phyloP scores from a whole-genome alignment of 139 green algal genomes.

The Tetraselmis striata region DNA sequence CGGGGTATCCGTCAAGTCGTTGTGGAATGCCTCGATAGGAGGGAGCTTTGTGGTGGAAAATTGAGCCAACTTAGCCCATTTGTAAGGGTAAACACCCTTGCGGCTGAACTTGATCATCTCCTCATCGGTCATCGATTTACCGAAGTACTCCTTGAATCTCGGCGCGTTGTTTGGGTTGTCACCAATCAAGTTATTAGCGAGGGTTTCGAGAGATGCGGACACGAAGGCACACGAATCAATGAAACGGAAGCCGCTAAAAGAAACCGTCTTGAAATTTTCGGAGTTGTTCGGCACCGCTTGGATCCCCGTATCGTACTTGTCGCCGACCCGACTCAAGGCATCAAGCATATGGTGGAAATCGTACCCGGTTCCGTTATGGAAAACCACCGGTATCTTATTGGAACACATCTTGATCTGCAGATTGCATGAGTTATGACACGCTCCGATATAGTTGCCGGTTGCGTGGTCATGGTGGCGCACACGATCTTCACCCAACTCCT shows the following conservation, averaged over 20 bases:
- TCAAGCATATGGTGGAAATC: background rate
- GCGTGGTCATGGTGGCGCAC: background rate
- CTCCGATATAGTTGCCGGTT: background rate
- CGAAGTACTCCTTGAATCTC: background rate
- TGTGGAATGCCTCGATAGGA: background rate
- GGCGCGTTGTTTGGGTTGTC: background rate
- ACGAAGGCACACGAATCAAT: background rate
- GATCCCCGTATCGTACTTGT: background rate
- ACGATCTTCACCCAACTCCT: background rate
- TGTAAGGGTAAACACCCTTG: background rate
- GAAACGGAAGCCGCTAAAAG: background rate
- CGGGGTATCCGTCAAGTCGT: background rate
- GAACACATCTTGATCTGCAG: background rate
- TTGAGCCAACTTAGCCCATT: background rate
- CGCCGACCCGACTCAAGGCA: background rate
- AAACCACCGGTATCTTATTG: background rate
- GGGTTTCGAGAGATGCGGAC: background rate
- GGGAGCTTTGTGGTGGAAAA: background rate
- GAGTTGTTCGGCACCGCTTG: background rate
- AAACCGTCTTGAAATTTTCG: background rate
- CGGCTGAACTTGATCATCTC: background rate
- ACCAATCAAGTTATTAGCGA: background rate
- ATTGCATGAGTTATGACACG: background rate
- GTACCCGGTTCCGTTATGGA: background rate
- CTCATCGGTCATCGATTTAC: background rate